Evolutionary conservation across 805 yeast species (phyloP), one percentile per base, ranked within the genome.

Genomic region (Maudiozyma bulderi): DNA sequence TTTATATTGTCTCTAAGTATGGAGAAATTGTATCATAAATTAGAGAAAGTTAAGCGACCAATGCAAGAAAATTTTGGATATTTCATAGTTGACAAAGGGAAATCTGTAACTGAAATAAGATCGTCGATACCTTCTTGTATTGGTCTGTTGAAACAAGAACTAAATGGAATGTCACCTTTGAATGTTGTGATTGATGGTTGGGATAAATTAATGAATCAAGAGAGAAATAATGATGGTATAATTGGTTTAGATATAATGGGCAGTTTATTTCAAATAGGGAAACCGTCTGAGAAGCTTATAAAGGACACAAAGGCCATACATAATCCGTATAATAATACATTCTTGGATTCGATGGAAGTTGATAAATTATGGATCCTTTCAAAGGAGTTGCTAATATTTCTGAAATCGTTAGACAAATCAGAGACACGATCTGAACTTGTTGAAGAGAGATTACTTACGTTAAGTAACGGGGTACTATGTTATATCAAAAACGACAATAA

Each of bases 401-500:
- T 57, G 20, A 39, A 40, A 8, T 51, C 56, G 11, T 34, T 62
- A 32, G 46, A 52, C 28, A 52, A 50, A 26, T 57, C 65, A 11
- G 48, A 51, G 30, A 52, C 40, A 11, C 46, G 50, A 5, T 30
- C 39, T 9, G 53, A 48, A 33, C 40, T 58, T n/a, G 45, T 41
- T 9, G 67, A 64, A 14, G 65, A 61, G 46, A 57, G 64, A 45
- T 49, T 65, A 32, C 33, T 61, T 6, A 63, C 62, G 31, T 52
- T 64, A 26, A 62, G 59, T 47, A 65, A 65, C 46, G 69, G 69
- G 0, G 43, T 65, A 29, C 47, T 64, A 10, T 64, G 68, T 53
- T 65, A 62, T 44, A 47, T 64, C 15, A 49, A 47, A n/a, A 57
- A 58, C 7, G 54, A 51, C 45, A 48, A 54, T 5, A 45, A 50